A percentile compares a stretch with the other conserved stretches of the same genome.
Evolutionary conservation across 345 rosid genomes (phyloP).

Genomic region (Eucalyptus cladocalyx): DNA sequence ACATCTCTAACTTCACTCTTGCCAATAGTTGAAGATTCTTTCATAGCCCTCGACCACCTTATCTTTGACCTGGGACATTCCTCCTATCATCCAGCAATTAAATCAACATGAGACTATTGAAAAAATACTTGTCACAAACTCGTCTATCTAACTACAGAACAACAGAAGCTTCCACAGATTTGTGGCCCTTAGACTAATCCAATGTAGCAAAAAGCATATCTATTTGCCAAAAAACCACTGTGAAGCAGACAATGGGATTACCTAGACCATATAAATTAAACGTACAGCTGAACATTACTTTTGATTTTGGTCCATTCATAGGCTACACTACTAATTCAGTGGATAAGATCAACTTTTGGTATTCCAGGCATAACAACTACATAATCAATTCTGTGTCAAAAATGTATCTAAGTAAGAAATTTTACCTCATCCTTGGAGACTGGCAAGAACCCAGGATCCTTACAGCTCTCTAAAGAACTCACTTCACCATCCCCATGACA

Average conservation of each 20-base stretch:
- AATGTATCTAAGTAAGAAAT: background rate
- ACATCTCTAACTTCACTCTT: constrained; percentile 23
- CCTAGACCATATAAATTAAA: background rate
- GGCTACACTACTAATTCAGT: background rate
- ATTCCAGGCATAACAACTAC: background rate
- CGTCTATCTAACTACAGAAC: background rate
- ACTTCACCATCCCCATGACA: constrained; percentile 7
- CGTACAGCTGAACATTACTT: background rate
- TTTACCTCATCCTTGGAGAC: constrained; percentile 36
- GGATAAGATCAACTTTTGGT: background rate
- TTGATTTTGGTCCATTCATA: background rate
- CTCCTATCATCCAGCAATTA: constrained; percentile 24
- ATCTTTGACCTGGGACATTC: constrained; percentile 4
- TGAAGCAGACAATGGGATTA: background rate
- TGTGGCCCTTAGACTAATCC: background rate
- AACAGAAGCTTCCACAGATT: background rate
- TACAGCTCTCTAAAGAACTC: constrained; percentile 9
- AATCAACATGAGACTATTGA: background rate
- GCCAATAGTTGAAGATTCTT: constrained; percentile 20
- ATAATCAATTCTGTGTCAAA: background rate
- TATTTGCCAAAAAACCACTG: background rate
- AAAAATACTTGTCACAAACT: background rate
- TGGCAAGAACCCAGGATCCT: constrained; percentile 17
- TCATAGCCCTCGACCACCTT: constrained; percentile 5
- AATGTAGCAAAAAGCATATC: background rate